Evolutionary conservation across 2,329 filamentous ascomycete species (phyloP), one percentile per base, ranked within the genome.

Genomic region (Xylariaceae sp.): DNA sequence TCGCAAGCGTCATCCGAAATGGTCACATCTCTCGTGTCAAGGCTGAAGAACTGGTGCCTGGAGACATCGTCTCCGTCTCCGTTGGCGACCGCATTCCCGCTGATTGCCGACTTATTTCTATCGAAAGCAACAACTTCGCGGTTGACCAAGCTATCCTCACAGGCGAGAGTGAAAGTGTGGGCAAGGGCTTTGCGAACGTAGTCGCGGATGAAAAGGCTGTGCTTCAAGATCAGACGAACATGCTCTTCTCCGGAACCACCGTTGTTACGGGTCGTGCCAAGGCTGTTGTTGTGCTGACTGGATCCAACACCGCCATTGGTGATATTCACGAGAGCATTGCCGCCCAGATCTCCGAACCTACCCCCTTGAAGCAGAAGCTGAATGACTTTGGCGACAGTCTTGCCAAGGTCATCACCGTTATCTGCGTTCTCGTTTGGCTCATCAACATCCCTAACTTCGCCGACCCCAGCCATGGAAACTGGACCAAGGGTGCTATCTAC

Each of bases 321-420:
- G 94, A 97, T 73, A 99, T 99, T 65, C 94, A 99, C 73, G 94
- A 97, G 77, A 97, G 92, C 79, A 99, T 99, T 72, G 92, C 92
- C 5, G 89, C 93, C 44, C 95, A 99, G 75, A 99, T 99, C 70
- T 97, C 93, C 18, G 92, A 96, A 73, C 94, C 94, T 0, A 99
- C 94, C 0, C 94, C 94, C 11, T 77, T 99, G 67, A 99, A 99
- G 81, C 91, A 99, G 81, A 99, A 99, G 80, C 83, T 99, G 64
- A 97, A 99, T 74, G 92, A 97, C 70, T 99, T 99, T 72, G 95
- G 94, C 64, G 94, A 99, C 76, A 88, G 84, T 72, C 81, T 99
- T 64, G 95, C 95, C 68, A 99, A 97, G 81, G 94, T 97, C 63
- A 99, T 99, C 67, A 97, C 93, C 5, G 88, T 92, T 62, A 99